Conservation (phyloP, 139 green algal genomes). For the Choricystis sp. region DNA sequence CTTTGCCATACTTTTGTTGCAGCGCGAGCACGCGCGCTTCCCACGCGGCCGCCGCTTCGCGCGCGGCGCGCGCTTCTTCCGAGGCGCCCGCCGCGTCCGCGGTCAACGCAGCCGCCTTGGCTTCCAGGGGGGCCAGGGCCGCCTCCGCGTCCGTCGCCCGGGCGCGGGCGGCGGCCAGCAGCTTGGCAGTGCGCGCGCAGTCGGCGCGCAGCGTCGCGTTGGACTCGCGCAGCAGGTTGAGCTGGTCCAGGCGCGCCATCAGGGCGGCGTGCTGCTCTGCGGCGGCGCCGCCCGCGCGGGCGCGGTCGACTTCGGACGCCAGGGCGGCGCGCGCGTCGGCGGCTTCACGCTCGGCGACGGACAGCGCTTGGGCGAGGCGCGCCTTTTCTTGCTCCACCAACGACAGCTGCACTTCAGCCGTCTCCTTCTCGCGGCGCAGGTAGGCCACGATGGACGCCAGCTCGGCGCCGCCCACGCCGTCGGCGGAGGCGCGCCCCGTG, state of each 20-base stretch:
- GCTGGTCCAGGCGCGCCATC: conserved; percentile 19
- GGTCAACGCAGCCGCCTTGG: background rate
- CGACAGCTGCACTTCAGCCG: conserved; percentile 17
- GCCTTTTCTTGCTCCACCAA: conserved; percentile 23
- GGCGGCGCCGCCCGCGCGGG: conserved; percentile 7
- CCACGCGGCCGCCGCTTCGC: background rate
- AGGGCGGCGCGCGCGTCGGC: conserved; percentile 22
- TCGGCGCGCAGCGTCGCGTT: conserved; percentile 19
- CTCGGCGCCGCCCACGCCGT: conserved; percentile 9
- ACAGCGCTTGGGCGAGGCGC: conserved; percentile 13
- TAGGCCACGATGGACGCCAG: conserved; percentile 17
- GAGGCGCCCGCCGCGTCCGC: background rate
- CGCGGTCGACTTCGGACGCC: conserved; percentile 10
- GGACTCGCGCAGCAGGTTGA: conserved; percentile 33
- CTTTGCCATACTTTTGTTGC: background rate
- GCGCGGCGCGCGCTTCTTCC: background rate
- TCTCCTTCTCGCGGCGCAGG: conserved; percentile 32
- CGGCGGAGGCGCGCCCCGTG: too few relatives aligned
- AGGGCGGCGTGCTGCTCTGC: conserved; percentile 16
- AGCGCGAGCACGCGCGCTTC: background rate
- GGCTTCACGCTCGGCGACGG: conserved; percentile 9
- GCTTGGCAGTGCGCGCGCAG: background rate
- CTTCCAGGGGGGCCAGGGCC: background rate
- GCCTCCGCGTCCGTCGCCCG: background rate
- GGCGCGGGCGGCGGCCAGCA: background rate